Base-by-base conservation (phyloP, 768 basidiomycete genomes). In the Tephrocybe rancida region DNA sequence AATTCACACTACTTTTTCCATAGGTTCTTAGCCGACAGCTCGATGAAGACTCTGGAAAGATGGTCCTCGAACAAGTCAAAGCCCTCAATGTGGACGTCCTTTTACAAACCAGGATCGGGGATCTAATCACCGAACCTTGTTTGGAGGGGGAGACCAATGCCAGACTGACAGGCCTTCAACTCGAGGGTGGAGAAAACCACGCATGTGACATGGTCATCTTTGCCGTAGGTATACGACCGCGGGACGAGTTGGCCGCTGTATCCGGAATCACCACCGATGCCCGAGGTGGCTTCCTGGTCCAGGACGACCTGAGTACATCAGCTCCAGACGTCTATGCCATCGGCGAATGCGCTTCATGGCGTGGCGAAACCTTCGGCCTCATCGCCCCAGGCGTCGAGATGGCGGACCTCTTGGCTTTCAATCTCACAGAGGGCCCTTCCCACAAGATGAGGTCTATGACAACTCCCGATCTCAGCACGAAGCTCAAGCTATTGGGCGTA, bases 351-450 rank as follows among this genome's bases (percentile, higher is more conserved):
- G 87, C 87, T 1, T 76, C 73, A 44, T 90, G 86, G 86, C 74
- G 70, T 48, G 80, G 76, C 2, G 81, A 86, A 35, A 82, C 78
- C n/a, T 90, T 87, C 59, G 88, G 88, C 3, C 72, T 91, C 9
- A 87, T 90, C 60, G 87, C 80, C 2, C 88, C 88, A n/a, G 87
- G 88, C 35, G 39, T 81, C 39, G 84, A 86, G 64, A 90, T 90
- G 88, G 88, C 88, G 19, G 84, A 87, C 56, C 82, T 90, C 52
- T 72, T 91, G 1, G 73, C 87, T 1, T 88, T 86, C 74, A 91
- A 91, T 68, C 69, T 91, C 7, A 84, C 84, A 6, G 52, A 19
- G 78, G 83, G 68, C 77, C 76, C 0, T 61, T 76, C 45, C 52
- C 66, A 49, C 66, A 72, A 54, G 57, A 64, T 34, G 59, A 62